A percentile compares a stretch with the other conserved stretches of the same genome.
These are phyloP conservation scores for Coniochaeta sp. DNA, from an alignment of 2,329 filamentous ascomycete species.

Conservation along the genomic window DNA sequence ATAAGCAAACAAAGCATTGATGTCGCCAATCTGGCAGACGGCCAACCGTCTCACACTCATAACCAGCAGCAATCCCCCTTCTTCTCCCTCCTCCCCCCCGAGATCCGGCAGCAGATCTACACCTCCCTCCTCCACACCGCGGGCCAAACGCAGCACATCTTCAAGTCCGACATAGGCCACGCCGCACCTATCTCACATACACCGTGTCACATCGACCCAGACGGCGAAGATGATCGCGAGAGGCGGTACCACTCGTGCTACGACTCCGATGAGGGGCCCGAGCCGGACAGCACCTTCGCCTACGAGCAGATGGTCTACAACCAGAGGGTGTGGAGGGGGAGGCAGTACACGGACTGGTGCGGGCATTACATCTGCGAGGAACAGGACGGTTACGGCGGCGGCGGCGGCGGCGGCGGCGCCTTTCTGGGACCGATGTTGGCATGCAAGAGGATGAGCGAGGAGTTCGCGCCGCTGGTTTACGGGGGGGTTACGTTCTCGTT, in stretches of 20 bases:
- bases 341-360: constrained; percentile 3
- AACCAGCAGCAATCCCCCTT: background rate
- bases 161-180: background rate
- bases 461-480: background rate
- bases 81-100: background rate
- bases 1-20: too few relatives aligned
- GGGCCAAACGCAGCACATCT: background rate
- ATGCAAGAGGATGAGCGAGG: background rate
- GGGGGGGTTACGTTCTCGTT: background rate
- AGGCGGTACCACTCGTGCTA: too few relatives aligned
- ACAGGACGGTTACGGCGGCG: too few relatives aligned
- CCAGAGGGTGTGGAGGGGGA: background rate
- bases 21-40: too few relatives aligned
- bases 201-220: background rate
- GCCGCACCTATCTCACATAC: background rate
- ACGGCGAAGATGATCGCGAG: background rate
- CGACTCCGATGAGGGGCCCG: background rate
- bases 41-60: background rate
- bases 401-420: too few relatives aligned
- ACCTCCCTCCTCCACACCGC: background rate
- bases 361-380: background rate
- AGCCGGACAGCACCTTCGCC: too few relatives aligned
- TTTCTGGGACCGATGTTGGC: background rate
- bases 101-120: background rate
- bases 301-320: background rate